These are phyloP conservation scores for Lipomyces chichibuensis DNA, from an alignment of 805 yeast species.

Conservation along the genomic window DNA sequence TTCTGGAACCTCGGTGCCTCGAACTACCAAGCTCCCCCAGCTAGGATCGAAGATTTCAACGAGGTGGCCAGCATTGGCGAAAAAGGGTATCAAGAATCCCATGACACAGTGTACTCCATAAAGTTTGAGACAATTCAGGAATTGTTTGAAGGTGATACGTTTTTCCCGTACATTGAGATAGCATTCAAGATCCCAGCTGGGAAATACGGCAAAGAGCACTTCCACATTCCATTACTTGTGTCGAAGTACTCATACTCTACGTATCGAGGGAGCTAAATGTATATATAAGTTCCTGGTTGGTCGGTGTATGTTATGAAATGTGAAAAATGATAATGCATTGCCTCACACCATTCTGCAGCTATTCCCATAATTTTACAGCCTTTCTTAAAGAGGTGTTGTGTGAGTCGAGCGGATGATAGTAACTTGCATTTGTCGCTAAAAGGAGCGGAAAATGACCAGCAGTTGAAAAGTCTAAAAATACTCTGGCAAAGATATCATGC, in stretches of 20 bases:
- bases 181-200: conserved; percentile 67
- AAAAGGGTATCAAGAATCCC: conserved; percentile 9
- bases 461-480: too few relatives aligned
- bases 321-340: background rate
- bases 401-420: too few relatives aligned
- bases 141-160: conserved; percentile 63
- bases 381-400: too few relatives aligned
- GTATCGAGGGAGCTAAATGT: conserved; percentile 72
- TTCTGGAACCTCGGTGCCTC: conserved; percentile 53
- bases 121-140: conserved; percentile 69
- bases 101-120: conserved; percentile 54
- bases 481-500: too few relatives aligned
- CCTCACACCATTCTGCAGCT: too few relatives aligned
- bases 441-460: too few relatives aligned
- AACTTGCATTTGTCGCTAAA: too few relatives aligned
- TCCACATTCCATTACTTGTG: conserved; percentile 83
- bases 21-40: background rate
- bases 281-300: background rate
- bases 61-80: conserved; percentile 48
- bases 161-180: conserved; percentile 88
- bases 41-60: conserved; percentile 21
- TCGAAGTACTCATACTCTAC: conserved; percentile 89
- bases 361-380: too few relatives aligned
- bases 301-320: background rate
- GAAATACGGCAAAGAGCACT: conserved; percentile 59